Percentiles rank a stretch among this genome's conserved stretches.
Conservation (phyloP, 2,329 filamentous ascomycete species). For the Thelonectria blattea region DNA sequence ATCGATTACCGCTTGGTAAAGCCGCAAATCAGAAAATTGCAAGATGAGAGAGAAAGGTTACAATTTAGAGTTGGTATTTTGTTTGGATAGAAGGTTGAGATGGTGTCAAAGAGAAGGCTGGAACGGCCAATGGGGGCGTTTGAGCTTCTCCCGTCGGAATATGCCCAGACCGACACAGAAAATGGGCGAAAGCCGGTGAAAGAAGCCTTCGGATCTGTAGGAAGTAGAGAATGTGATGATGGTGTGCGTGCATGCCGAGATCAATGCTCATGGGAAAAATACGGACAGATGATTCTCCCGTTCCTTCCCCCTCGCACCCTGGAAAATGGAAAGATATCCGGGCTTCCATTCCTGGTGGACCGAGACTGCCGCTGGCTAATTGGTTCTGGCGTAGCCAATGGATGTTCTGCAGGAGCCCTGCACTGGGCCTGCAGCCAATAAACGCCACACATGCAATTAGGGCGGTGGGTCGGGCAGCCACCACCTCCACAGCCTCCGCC, state of each 20-base stretch:
- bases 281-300: too few relatives aligned
- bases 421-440: constrained; percentile 15
- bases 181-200: too few relatives aligned
- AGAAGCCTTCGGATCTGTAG: too few relatives aligned
- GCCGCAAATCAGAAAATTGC: background rate
- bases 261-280: too few relatives aligned
- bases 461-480: constrained; percentile 15
- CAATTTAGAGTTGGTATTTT: background rate
- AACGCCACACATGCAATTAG: constrained; percentile 7
- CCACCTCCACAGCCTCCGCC: constrained; percentile 19
- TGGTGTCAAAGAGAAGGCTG: background rate
- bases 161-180: too few relatives aligned
- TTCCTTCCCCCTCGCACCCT: too few relatives aligned
- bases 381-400: constrained; percentile 8
- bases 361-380: background rate
- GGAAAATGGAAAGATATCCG: too few relatives aligned
- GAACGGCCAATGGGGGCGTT: background rate
- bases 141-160: background rate
- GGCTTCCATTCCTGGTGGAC: background rate
- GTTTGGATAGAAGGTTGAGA: background rate
- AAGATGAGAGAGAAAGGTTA: background rate
- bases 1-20: background rate
- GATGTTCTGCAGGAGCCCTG: constrained; percentile 8
- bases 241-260: too few relatives aligned
- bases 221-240: too few relatives aligned